Evolutionary conservation across 1,284 basidiomycete species (phyloP).

Genomic region (Pulveroboletus sp.): DNA sequence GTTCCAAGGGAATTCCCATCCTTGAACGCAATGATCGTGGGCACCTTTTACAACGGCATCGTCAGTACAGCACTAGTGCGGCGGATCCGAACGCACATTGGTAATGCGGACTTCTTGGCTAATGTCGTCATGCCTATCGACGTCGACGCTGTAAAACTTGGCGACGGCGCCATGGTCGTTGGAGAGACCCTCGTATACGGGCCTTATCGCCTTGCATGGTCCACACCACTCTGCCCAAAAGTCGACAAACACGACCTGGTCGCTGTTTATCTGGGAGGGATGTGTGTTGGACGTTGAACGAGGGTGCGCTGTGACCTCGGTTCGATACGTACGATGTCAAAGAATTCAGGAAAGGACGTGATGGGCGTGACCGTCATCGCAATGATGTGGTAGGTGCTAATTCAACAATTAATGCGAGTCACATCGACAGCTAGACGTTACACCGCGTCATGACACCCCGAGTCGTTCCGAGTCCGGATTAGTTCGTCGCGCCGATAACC

Average conservation of each 20-base stretch:
- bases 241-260: constrained; percentile 11
- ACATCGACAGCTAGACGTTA: too few relatives aligned
- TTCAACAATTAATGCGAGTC: too few relatives aligned
- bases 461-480: too few relatives aligned
- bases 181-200: constrained; percentile 5
- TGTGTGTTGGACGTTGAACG: too few relatives aligned
- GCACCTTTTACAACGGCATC: constrained; percentile 5
- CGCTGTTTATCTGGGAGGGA: constrained; percentile 8
- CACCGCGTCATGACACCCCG: too few relatives aligned
- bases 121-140: not conserved
- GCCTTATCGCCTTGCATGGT: constrained; percentile 12
- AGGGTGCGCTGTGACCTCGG: not conserved
- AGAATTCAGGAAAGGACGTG: constrained; percentile 6
- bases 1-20: constrained; percentile 3
- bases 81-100: not conserved
- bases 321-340: not conserved
- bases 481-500: too few relatives aligned
- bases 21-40: constrained; percentile 25
- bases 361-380: constrained; percentile 12
- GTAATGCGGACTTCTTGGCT: constrained; percentile 11
- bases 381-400: not conserved
- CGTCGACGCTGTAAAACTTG: constrained; percentile 17
- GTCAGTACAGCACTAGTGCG: not conserved
- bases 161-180: not conserved
- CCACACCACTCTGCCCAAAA: constrained; percentile 16